Evolutionary conservation across 352 stramenopile species (phyloP).

Genomic region (Stramenopiles sp.): DNA sequence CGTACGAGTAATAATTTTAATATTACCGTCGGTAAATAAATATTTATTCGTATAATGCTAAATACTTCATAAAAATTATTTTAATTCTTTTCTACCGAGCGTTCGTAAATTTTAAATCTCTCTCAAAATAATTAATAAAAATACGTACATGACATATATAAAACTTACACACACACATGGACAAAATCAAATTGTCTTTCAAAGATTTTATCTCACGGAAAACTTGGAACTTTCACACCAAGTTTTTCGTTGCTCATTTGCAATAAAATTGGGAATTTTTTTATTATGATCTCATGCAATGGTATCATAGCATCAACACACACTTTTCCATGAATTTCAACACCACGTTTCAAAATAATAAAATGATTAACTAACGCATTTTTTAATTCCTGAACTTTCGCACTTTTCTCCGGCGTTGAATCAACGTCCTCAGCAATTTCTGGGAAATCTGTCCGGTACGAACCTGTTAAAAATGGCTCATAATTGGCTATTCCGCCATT

Average conservation of each 20-base stretch:
- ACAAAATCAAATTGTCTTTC: too few relatives aligned
- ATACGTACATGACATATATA: too few relatives aligned
- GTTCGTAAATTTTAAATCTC: too few relatives aligned
- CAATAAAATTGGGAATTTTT: background rate
- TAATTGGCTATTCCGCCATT: constrained; percentile 23
- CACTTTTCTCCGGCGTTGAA: background rate
- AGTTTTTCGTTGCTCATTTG: background rate
- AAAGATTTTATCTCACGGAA: too few relatives aligned
- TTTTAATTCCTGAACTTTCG: background rate
- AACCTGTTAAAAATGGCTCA: constrained; percentile 15
- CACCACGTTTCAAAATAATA: background rate
- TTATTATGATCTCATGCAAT: background rate
- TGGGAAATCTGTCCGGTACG: constrained; percentile 14
- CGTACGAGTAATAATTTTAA: too few relatives aligned
- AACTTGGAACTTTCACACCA: background rate
- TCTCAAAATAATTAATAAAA: too few relatives aligned
- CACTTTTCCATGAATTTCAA: background rate
- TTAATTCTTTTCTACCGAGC: too few relatives aligned
- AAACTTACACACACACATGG: too few relatives aligned
- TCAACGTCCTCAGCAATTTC: constrained; percentile 16
- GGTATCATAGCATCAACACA: background rate
- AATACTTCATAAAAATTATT: too few relatives aligned
- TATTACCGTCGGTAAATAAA: too few relatives aligned
- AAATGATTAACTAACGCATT: background rate
- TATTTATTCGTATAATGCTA: too few relatives aligned